Conservation (phyloP, 768 basidiomycete species). For the Lepiota subincarnata region DNA sequence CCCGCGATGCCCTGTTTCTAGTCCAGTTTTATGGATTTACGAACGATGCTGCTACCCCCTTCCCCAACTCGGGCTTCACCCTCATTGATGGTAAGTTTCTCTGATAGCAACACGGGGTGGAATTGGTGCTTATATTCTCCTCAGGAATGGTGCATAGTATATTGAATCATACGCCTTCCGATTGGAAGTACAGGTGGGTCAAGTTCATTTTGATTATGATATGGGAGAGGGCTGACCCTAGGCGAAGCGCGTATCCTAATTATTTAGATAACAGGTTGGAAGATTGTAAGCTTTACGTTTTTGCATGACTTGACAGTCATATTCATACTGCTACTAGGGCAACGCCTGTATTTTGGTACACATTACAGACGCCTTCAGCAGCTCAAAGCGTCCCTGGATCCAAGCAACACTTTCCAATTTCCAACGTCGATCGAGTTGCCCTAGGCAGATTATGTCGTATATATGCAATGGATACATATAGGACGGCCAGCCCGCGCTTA, state of each 20-base stretch:
- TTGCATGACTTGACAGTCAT: neutral
- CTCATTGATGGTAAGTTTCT: constrained; percentile 37
- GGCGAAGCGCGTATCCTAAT: constrained; percentile 7
- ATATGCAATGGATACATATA: too few species aligned
- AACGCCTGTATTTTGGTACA: constrained; percentile 7
- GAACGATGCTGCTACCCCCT: constrained; percentile 30
- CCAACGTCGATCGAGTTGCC: constrained; percentile 3
- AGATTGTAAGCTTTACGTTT: neutral
- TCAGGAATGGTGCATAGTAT: constrained; percentile 27
- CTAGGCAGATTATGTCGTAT: neutral
- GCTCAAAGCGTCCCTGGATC: constrained; percentile 1
- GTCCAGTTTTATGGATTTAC: constrained; percentile 50
- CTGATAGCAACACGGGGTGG: neutral
- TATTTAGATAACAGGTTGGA: constrained; percentile 5
- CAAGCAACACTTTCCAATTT: constrained; percentile 5
- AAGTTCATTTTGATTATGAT: neutral
- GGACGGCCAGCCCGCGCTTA: too few species aligned
- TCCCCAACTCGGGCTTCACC: constrained; percentile 37
- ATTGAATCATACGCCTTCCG: neutral
- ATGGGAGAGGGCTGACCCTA: neutral
- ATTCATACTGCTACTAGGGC: neutral
- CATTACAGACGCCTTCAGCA: constrained; percentile 4
- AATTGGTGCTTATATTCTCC: neutral
- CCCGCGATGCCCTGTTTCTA: constrained; percentile 39
- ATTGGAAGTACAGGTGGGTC: constrained; percentile 7